Percentiles rank a stretch among this genome's conserved stretches.
These are phyloP conservation scores for Haematococcus lacustris DNA, from an alignment of 139 green algal genomes.

Conservation along the genomic window DNA sequence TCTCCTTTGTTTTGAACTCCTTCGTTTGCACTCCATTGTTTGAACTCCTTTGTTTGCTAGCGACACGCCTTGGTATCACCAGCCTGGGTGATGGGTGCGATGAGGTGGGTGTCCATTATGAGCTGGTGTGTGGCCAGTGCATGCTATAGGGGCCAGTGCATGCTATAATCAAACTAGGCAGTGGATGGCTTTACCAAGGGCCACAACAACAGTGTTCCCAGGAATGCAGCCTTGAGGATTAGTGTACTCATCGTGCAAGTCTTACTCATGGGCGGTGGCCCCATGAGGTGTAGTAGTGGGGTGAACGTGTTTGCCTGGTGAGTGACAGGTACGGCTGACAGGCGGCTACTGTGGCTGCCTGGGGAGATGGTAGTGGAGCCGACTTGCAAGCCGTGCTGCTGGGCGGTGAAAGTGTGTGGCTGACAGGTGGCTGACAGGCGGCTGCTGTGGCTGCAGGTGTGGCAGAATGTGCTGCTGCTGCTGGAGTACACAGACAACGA, in stretches of 20 bases:
- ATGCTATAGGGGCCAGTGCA: too few species aligned
- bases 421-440: not conserved
- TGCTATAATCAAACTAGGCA: too few species aligned
- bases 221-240: not conserved
- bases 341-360: not conserved
- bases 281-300: not conserved
- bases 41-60: not conserved
- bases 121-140: too few species aligned
- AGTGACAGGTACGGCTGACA: not conserved
- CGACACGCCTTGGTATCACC: too few species aligned
- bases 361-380: not conserved
- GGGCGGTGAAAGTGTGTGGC: not conserved
- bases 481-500: constrained; percentile 34
- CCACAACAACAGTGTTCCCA: too few species aligned
- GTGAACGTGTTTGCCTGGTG: not conserved
- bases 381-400: too few species aligned
- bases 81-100: too few species aligned
- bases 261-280: too few species aligned
- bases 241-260: not conserved
- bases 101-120: too few species aligned
- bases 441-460: constrained; percentile 29
- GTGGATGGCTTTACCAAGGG: too few species aligned
- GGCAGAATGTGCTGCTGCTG: constrained; percentile 49
- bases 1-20: too few species aligned
- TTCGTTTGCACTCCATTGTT: too few species aligned